phyloP scores from a whole-genome alignment of 2,329 filamentous ascomycete genomes.

The Penicillium sp. region DNA sequence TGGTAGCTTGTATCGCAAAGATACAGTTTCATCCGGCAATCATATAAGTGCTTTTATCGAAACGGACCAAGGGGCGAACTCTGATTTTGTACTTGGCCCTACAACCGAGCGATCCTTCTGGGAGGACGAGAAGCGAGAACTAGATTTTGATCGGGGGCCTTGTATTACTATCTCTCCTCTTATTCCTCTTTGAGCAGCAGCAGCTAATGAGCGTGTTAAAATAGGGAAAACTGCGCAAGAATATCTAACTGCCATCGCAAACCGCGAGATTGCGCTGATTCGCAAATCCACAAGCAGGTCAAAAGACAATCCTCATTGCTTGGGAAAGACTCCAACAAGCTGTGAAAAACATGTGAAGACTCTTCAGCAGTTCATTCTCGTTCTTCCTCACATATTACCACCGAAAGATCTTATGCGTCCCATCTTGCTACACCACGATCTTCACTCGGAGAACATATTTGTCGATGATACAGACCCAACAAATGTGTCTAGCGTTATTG shows the following conservation, averaged over 20 bases:
- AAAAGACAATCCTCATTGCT: background rate
- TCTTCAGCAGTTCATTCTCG: slow-evolving; percentile 1
- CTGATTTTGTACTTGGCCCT: background rate
- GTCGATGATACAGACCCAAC: slow-evolving; percentile 2
- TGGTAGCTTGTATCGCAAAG: background rate
- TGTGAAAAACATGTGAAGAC: background rate
- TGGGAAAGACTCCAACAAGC: background rate
- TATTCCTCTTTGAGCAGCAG: background rate
- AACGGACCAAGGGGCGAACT: background rate
- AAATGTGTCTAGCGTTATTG: slow-evolving; percentile 1
- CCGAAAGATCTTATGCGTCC: slow-evolving; percentile 2
- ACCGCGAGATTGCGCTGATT: background rate
- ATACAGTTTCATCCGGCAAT: background rate
- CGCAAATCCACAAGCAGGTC: background rate
- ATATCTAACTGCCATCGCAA: background rate
- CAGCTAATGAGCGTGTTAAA: background rate
- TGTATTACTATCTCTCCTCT: background rate
- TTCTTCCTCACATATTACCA: slow-evolving; percentile 2
- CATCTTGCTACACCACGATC: slow-evolving; percentile 2
- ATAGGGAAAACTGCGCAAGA: background rate
- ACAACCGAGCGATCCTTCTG: background rate
- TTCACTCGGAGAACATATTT: slow-evolving; percentile 3
- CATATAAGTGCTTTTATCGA: background rate
- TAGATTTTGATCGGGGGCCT: background rate
- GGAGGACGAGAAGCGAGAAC: background rate